These are phyloP conservation scores for Fusarium palustre DNA, from an alignment of 2,329 filamentous ascomycete species.

Conservation along the genomic window DNA sequence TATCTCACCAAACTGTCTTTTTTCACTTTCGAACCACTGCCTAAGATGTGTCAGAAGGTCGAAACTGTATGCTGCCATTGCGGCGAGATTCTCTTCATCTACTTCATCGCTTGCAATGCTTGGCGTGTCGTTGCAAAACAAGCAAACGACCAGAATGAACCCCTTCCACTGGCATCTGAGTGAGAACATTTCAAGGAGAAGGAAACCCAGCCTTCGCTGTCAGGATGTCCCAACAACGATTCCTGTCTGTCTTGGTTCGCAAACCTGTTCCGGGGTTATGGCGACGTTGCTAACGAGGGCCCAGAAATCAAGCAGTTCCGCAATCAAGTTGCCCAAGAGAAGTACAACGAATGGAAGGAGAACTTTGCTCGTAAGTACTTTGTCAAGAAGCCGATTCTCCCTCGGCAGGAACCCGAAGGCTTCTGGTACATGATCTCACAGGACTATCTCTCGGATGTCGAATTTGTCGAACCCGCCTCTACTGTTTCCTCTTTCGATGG, in stretches of 20 bases:
- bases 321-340: conserved; percentile 5
- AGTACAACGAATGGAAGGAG: conserved; percentile 15
- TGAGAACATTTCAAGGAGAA: background rate
- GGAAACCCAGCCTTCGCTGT: conserved; percentile 1
- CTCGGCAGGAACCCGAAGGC: background rate
- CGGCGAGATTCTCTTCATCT: conserved; percentile 11
- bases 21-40: background rate
- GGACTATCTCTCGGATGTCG: background rate
- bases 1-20: background rate
- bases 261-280: background rate
- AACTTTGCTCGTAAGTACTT: conserved; percentile 24
- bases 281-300: background rate
- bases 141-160: background rate
- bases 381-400: background rate
- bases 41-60: conserved; percentile 21
- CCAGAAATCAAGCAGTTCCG: background rate
- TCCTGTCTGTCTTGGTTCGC: conserved; percentile 31
- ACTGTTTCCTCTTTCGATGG: background rate
- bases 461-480: background rate
- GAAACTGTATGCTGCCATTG: conserved; percentile 25
- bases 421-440: conserved; percentile 3
- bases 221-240: conserved; percentile 27
- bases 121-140: background rate
- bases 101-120: conserved; percentile 10
- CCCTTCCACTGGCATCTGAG: background rate